Evolutionary conservation across 805 yeast species (phyloP).

Genomic region (Geotrichum ghanense): DNA sequence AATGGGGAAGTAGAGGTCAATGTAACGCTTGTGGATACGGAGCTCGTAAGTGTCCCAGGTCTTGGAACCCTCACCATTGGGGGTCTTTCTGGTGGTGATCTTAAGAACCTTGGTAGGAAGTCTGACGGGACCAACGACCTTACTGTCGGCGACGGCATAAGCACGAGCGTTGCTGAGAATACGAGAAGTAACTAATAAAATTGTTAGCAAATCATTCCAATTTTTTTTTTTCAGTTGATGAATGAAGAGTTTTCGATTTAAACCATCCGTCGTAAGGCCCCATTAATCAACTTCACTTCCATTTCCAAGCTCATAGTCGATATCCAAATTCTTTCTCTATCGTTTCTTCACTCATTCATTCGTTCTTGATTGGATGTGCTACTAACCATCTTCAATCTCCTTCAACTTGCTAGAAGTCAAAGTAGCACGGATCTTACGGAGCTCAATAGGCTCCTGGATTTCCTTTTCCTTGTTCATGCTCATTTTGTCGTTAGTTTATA

Average conservation of each 20-base stretch:
- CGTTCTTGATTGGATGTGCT: neutral
- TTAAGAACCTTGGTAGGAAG: constrained; percentile 98
- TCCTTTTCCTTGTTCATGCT: constrained; percentile 57
- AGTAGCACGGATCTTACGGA: constrained; percentile 98
- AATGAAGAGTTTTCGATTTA: too few relatives aligned
- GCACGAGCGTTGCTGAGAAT: constrained; percentile 79
- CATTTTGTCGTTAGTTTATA: constrained; percentile 20
- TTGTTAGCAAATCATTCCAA: too few relatives aligned
- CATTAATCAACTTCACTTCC: too few relatives aligned
- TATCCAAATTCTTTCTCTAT: too few relatives aligned
- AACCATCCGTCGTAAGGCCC: too few relatives aligned
- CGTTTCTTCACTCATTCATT: neutral
- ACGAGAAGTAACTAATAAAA: constrained; percentile 69
- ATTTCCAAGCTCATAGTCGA: too few relatives aligned
- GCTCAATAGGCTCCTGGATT: constrained; percentile 65
- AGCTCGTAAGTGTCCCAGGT: constrained; percentile 99
- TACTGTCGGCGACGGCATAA: constrained; percentile 55
- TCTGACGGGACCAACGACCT: constrained; percentile 83
- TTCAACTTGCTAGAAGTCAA: constrained; percentile 97
- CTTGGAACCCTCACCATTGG: constrained; percentile 99
- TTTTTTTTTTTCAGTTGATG: too few relatives aligned
- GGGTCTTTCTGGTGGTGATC: constrained; percentile 99
- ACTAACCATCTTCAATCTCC: constrained; percentile 70
- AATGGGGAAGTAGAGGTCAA: constrained; percentile 96
- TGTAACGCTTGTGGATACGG: constrained; percentile 99